phyloP scores from a whole-genome alignment of 163 green algal species.

The Coccomyxa subellipsoidea region DNA sequence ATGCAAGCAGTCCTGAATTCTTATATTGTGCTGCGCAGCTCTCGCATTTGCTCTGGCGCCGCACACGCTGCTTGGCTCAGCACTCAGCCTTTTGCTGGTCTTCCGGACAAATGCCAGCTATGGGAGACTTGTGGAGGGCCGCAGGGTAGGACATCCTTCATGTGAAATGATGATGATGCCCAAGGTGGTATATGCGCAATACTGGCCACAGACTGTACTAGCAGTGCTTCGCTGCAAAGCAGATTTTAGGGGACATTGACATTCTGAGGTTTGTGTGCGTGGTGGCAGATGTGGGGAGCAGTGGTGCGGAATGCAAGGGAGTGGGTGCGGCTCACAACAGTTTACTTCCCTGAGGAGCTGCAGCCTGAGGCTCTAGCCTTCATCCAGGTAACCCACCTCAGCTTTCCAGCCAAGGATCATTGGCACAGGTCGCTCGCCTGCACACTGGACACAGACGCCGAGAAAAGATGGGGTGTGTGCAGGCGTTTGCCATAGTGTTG shows the following conservation, averaged over 20 bases:
- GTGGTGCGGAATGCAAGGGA: not conserved
- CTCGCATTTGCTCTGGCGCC: not conserved
- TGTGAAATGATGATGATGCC: not conserved
- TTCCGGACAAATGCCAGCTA: slow-evolving; percentile 48
- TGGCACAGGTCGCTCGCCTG: not conserved
- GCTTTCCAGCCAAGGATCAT: not conserved
- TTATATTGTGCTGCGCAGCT: not conserved
- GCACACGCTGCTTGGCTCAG: slow-evolving; percentile 53
- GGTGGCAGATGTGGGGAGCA: not conserved
- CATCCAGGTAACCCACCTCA: not conserved
- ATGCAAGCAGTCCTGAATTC: not conserved
- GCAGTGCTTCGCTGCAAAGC: not conserved
- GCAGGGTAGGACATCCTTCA: slow-evolving; percentile 36
- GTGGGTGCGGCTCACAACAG: slow-evolving; percentile 2
- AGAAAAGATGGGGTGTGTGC: not conserved
- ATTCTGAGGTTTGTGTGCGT: not conserved
- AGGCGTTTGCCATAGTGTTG: slow-evolving; percentile 3
- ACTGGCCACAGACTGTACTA: not conserved
- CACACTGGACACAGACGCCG: not conserved
- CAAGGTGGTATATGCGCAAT: not conserved
- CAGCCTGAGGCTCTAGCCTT: not conserved
- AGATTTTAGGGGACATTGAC: too few species aligned
- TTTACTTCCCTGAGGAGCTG: slow-evolving; percentile 4
- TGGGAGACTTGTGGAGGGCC: slow-evolving; percentile 70
- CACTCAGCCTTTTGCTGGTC: slow-evolving; percentile 68